Conservation (phyloP, 176 grass and related monocot genomes). For the Hordeum marinum region DNA sequence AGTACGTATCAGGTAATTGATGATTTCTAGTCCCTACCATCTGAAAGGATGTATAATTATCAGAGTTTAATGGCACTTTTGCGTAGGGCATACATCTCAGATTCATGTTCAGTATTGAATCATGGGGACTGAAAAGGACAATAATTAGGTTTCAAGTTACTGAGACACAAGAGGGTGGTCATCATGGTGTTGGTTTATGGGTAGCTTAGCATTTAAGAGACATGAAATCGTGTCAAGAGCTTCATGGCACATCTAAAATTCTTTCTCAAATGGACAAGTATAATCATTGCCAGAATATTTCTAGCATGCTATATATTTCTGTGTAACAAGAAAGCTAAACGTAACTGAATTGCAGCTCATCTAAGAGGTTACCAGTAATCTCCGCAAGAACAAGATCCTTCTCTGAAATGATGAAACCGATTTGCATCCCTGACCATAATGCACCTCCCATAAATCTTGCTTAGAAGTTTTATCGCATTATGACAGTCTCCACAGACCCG, state of each 20-base stretch:
- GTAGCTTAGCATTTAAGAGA: constrained; percentile 45
- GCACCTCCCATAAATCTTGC: constrained; percentile 58
- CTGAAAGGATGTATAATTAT: constrained; percentile 28
- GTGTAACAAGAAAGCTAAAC: constrained; percentile 2
- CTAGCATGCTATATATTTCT: constrained; percentile 27
- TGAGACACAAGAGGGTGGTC: constrained; percentile 42
- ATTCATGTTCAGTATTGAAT: constrained; percentile 43
- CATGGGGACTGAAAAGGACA: constrained; percentile 46
- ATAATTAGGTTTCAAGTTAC: constrained; percentile 59
- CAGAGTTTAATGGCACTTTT: constrained; percentile 43
- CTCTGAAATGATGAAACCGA: constrained; percentile 60
- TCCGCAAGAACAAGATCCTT: constrained; percentile 57
- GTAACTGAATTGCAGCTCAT: neutral
- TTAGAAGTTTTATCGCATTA: constrained; percentile 58
- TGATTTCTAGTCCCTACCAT: constrained; percentile 30
- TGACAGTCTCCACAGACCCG: constrained; percentile 68
- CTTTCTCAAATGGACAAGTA: constrained; percentile 13
- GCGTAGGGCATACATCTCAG: constrained; percentile 52
- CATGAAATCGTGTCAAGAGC: constrained; percentile 34
- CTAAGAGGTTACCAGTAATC: constrained; percentile 57
- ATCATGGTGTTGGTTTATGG: constrained; percentile 50
- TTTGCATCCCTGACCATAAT: constrained; percentile 64
- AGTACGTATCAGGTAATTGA: constrained; percentile 31
- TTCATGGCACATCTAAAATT: constrained; percentile 18
- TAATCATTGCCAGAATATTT: constrained; percentile 6